A percentile compares a stretch with the other conserved stretches of the same genome.
Conservation (phyloP, 139 green algal genomes). For the Mychonastes homosphaera region DNA sequence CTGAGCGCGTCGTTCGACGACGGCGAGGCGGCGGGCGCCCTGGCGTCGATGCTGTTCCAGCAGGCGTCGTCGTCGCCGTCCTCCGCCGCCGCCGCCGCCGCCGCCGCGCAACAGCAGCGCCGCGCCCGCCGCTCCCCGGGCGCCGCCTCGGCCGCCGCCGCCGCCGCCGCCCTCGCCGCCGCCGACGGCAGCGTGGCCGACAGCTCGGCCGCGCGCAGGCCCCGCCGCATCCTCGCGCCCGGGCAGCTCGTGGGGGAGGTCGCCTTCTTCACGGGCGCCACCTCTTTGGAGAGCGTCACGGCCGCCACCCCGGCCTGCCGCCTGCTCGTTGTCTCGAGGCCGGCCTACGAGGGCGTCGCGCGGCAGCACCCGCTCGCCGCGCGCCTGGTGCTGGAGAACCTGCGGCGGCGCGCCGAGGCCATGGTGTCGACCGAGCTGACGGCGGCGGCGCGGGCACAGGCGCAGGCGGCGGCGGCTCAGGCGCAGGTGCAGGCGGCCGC, state of each 20-base stretch:
- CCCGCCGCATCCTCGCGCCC: no score
- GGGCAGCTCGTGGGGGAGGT: constrained; percentile 27
- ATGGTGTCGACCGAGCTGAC: background rate
- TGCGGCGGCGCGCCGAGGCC: constrained; percentile 17
- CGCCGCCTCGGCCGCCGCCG: no score
- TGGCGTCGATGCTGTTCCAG: no score
- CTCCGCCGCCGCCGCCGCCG: no score
- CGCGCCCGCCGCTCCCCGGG: no score
- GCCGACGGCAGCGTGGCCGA: no score
- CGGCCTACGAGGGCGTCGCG: constrained; percentile 33
- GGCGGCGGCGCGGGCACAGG: background rate
- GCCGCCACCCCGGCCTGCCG: constrained; percentile 21
- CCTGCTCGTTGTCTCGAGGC: constrained; percentile 36
- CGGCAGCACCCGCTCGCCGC: constrained; percentile 34
- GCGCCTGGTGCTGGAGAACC: constrained; percentile 43
- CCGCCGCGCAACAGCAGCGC: no score
- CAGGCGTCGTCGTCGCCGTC: no score
- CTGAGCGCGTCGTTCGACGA: no score
- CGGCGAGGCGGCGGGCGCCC: no score
- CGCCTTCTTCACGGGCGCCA: constrained; percentile 46
- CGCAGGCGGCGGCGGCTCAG: background rate
- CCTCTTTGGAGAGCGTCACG: constrained; percentile 17
- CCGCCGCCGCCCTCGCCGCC: no score
- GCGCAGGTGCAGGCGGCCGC: background rate
- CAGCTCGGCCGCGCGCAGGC: no score